Percentiles rank a stretch among this genome's conserved stretches.
Conservation (phyloP, 306 rosid species). For the Gillenia trifoliata region DNA sequence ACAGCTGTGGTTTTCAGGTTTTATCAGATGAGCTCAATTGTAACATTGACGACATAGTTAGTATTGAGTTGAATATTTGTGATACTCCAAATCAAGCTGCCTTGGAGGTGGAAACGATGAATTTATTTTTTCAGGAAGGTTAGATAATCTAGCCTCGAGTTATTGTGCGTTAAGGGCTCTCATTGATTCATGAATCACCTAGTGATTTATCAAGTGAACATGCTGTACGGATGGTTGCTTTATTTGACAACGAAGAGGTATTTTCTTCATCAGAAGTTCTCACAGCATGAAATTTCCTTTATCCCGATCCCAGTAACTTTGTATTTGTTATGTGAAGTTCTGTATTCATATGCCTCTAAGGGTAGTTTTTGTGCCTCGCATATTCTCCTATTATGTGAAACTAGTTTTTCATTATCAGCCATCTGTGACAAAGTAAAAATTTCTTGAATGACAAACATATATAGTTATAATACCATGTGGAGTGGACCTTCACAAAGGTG, state of each 20-base stretch:
- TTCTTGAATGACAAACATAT: neutral
- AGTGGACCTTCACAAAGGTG: too few relatives aligned
- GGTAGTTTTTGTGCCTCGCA: neutral
- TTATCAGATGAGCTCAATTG: slow-evolving; percentile 79
- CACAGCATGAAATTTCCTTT: neutral
- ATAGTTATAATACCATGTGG: too few relatives aligned
- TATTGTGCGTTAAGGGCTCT: slow-evolving; percentile 91
- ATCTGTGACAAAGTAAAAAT: neutral
- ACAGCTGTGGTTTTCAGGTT: slow-evolving; percentile 43
- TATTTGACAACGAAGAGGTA: slow-evolving; percentile 99
- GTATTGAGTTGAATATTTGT: slow-evolving; percentile 80
- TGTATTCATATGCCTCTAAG: neutral
- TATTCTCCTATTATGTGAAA: neutral
- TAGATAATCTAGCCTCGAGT: slow-evolving; percentile 95
- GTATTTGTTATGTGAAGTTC: too few relatives aligned
- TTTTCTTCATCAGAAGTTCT: slow-evolving; percentile 17
- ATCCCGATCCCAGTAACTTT: neutral
- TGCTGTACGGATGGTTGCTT: slow-evolving; percentile 89
- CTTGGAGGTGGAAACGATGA: slow-evolving; percentile 95
- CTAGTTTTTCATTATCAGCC: neutral
- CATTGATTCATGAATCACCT: slow-evolving; percentile 63
- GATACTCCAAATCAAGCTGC: slow-evolving; percentile 97
- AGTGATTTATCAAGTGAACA: slow-evolving; percentile 58
- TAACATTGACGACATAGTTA: slow-evolving; percentile 62
- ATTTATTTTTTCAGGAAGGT: slow-evolving; percentile 94